A percentile compares a stretch with the other conserved stretches of the same genome.
Conservation (phyloP, 202 grass and related monocot species). For the Setaria italica region DNA sequence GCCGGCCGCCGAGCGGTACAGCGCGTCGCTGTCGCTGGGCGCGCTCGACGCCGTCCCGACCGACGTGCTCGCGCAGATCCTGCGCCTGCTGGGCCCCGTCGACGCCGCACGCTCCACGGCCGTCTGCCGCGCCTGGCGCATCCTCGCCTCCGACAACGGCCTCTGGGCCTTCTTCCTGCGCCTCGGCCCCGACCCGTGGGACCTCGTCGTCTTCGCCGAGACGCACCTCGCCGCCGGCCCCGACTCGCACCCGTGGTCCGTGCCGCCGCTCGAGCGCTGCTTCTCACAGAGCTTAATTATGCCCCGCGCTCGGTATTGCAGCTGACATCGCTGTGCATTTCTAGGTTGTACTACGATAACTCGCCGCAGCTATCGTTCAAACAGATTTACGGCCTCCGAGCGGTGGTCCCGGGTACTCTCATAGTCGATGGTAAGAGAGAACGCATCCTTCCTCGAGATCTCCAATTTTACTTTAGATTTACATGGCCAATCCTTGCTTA, state of each 20-base stretch:
- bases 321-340: neutral
- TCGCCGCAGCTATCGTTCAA: constrained; percentile 72
- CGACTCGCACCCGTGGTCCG: constrained; percentile 41
- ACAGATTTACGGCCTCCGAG: constrained; percentile 66
- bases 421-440: constrained; percentile 77
- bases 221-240: constrained; percentile 63
- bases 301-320: neutral
- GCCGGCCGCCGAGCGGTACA: neutral
- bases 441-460: neutral
- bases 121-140: constrained; percentile 69
- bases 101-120: constrained; percentile 60
- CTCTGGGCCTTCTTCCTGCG: constrained; percentile 84
- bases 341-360: constrained; percentile 58
- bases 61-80: constrained; percentile 82
- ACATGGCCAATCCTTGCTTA: neutral
- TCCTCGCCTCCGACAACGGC: constrained; percentile 73
- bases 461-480: neutral
- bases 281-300: neutral
- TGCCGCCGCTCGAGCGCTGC: neutral
- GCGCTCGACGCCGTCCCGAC: constrained; percentile 70
- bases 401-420: constrained; percentile 70
- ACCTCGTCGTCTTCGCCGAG: constrained; percentile 82
- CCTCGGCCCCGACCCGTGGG: constrained; percentile 73
- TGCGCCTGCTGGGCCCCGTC: constrained; percentile 67
- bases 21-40: constrained; percentile 61